These are phyloP conservation scores for Amanita phalloides DNA, from an alignment of 768 basidiomycete genomes.

Conservation along the genomic window DNA sequence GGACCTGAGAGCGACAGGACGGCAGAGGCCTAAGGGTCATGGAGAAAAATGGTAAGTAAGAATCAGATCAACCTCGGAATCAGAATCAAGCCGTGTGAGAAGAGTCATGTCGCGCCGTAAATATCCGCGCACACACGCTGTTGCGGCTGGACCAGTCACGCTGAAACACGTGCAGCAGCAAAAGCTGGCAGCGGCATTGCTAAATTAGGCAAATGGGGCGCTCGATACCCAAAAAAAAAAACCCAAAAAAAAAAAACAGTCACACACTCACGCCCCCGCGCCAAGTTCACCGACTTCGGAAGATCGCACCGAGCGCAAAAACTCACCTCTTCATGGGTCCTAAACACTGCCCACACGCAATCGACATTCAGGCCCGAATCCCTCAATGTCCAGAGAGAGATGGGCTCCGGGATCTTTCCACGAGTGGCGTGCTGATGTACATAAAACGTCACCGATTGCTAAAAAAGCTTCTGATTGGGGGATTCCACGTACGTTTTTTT, in stretches of 20 bases:
- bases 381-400: conserved; percentile 38
- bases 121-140: background rate
- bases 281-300: background rate
- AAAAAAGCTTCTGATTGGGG: background rate
- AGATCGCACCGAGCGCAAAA: background rate
- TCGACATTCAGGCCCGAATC: conserved; percentile 19
- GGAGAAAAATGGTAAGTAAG: background rate
- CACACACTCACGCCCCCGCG: conserved; percentile 2
- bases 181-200: conserved; percentile 7
- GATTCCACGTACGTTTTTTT: conserved; percentile 19
- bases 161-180: conserved; percentile 3
- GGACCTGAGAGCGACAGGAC: conserved; percentile 41
- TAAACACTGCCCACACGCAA: conserved; percentile 46
- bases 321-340: conserved; percentile 52
- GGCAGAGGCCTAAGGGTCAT: conserved; percentile 34
- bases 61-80: background rate
- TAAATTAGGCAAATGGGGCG: conserved; percentile 4
- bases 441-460: background rate
- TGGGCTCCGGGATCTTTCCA: conserved; percentile 22
- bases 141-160: conserved; percentile 6
- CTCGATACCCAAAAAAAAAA: background rate
- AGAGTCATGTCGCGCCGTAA: conserved; percentile 4
- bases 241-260: background rate
- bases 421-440: conserved; percentile 10
- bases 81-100: background rate